Conservation (phyloP, 805 yeast species). For the Naumovozyma castellii region DNA sequence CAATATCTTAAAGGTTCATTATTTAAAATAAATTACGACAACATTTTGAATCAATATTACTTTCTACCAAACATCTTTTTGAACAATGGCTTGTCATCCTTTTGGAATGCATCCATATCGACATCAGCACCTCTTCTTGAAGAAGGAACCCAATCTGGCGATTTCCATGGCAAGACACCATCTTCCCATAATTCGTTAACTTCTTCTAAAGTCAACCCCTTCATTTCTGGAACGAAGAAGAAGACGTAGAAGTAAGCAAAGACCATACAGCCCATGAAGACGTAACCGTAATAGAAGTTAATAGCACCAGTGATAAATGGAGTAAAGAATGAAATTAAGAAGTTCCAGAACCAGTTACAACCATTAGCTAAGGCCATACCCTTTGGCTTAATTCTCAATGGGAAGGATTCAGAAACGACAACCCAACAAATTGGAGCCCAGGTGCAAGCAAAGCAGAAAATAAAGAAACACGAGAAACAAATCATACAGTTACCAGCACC, state of each 20-base stretch:
- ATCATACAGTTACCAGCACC: constrained; percentile 64
- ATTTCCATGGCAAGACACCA: constrained; percentile 33
- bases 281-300: constrained; percentile 62
- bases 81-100: constrained; percentile 11
- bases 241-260: constrained; percentile 51
- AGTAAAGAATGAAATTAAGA: constrained; percentile 55
- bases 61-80: constrained; percentile 7
- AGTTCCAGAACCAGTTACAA: constrained; percentile 55
- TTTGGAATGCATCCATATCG: constrained; percentile 7
- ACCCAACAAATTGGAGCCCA: constrained; percentile 67
- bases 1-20: background rate
- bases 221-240: constrained; percentile 66
- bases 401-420: constrained; percentile 59
- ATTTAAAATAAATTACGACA: constrained; percentile 37
- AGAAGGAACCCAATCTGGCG: constrained; percentile 41
- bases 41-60: constrained; percentile 6
- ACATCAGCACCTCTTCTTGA: constrained; percentile 15
- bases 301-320: constrained; percentile 57
- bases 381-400: constrained; percentile 56
- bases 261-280: constrained; percentile 46
- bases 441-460: constrained; percentile 63
- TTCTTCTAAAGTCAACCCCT: constrained; percentile 72
- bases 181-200: constrained; percentile 50
- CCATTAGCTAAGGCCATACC: constrained; percentile 49
- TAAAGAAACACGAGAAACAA: constrained; percentile 57